Evolutionary conservation across 164 flowering plant species (phyloP).

Genomic region (Aristolochia fimbriata): DNA sequence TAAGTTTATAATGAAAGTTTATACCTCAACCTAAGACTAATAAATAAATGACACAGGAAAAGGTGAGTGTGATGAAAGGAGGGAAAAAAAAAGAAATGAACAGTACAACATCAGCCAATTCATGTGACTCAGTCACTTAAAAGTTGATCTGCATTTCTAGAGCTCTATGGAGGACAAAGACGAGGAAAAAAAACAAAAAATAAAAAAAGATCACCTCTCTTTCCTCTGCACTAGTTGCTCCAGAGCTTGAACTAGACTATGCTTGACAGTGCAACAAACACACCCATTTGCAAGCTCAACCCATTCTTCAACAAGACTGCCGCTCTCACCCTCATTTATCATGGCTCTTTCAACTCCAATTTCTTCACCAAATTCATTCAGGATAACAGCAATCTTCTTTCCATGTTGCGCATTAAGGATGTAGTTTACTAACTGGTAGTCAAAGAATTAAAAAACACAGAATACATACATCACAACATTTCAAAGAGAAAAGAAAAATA

Average conservation of each 20-base stretch:
- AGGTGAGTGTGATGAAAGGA: no score
- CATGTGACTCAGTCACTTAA: not conserved
- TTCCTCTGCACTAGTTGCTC: conserved; percentile 87
- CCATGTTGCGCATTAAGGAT: conserved; percentile 79
- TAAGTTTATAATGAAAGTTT: conserved; percentile 1
- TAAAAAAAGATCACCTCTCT: conserved; percentile 66
- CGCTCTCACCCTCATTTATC: conserved; percentile 91
- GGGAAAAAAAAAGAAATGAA: not conserved
- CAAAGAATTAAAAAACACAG: not conserved
- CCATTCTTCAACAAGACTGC: conserved; percentile 93
- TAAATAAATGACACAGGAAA: not conserved
- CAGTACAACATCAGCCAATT: not conserved
- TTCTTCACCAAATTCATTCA: conserved; percentile 98
- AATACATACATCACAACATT: not conserved
- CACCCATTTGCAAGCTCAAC: conserved; percentile 99
- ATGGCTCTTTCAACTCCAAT: conserved; percentile 94
- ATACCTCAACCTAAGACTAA: not conserved
- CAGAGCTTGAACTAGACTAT: conserved; percentile 90
- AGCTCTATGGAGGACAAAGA: not conserved
- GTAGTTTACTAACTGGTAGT: conserved; percentile 63
- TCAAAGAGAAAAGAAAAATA: no score
- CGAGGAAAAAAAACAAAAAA: not conserved
- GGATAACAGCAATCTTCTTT: conserved; percentile 86
- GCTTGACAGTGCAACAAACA: conserved; percentile 94
- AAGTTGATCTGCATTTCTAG: not conserved